Evolutionary conservation across 768 basidiomycete genomes (phyloP).

Genomic region (Pleurotus giganteus): DNA sequence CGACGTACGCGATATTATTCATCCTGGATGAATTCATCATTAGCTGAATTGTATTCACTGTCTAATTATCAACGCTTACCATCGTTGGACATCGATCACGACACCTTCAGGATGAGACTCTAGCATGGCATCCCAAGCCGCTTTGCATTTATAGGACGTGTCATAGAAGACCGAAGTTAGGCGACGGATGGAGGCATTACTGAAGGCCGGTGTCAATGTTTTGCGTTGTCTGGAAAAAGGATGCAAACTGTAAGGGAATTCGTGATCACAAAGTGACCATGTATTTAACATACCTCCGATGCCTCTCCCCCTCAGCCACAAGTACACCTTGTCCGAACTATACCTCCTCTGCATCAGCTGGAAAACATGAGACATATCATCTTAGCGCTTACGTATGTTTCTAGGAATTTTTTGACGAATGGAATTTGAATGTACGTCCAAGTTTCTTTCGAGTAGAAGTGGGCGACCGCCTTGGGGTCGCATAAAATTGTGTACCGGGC

Average conservation of each 20-base stretch:
- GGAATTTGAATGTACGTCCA: slow-evolving; percentile 43
- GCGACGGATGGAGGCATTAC: slow-evolving; percentile 47
- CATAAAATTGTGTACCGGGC: slow-evolving; percentile 32
- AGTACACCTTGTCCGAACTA: slow-evolving; percentile 40
- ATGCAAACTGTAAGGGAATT: neutral
- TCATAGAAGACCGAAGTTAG: slow-evolving; percentile 49
- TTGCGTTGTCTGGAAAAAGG: slow-evolving; percentile 41
- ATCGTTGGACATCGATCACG: slow-evolving; percentile 46
- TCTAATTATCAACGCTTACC: slow-evolving; percentile 16
- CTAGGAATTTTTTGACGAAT: slow-evolving; percentile 31
- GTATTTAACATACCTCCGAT: slow-evolving; percentile 32
- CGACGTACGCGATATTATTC: slow-evolving; percentile 42
- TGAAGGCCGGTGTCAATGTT: slow-evolving; percentile 50
- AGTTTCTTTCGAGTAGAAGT: slow-evolving; percentile 50
- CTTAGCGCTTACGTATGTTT: slow-evolving; percentile 31
- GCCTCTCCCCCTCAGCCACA: slow-evolving; percentile 44
- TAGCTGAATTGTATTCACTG: neutral
- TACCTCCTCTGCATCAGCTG: no score
- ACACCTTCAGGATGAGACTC: slow-evolving; percentile 24
- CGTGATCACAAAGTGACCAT: neutral
- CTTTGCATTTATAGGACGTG: slow-evolving; percentile 46
- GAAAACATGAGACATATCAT: neutral
- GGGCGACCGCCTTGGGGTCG: slow-evolving; percentile 50
- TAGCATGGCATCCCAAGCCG: slow-evolving; percentile 24
- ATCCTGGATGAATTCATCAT: slow-evolving; percentile 26